Base-by-base conservation (phyloP, 2,329 filamentous ascomycete species). In the Cordyceps pruinosa region DNA sequence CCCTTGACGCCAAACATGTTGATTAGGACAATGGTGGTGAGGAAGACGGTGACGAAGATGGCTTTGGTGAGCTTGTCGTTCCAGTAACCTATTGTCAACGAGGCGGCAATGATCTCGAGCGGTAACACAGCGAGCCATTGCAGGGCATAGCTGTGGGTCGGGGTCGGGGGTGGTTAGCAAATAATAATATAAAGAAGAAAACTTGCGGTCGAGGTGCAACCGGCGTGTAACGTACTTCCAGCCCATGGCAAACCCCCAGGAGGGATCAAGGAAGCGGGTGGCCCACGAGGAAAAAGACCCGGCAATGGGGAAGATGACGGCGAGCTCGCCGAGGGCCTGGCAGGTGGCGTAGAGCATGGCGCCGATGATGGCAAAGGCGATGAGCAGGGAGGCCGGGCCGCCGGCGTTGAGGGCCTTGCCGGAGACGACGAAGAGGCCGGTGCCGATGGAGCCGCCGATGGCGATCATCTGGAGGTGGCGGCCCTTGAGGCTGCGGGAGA, bases 381-480 rank as follows among this genome's bases (percentile, higher is more conserved):
- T 80, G 25, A 95, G 72, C 23, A 95, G 69, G 0, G 89, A 88
- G 1, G 87, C 90, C 5, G 90, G 90, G 3, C 90, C 90, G 63
- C 90, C 90, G 17, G 77, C 76, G 48, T 82, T 77, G 59, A 95
- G 76, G 12, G 89, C 85, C 59, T 76, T 78, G 53, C 89, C 90
- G 1, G 89, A 93, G 23, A 89, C 88, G 39, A 97, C 89, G 69
- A 96, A 96, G 2, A 97, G 77, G 62, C 92, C 91, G 25, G 88
- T 92, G 59, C 87, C 89, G 66, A 96, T 96, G 12, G 89, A 93
- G 44, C 92, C 92, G 64, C 91, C 91, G 63, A 97, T 96, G 15
- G 93, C 93, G 77, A 97, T 97, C 93, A 97, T 97, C 75, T 97
- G 92, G 68, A 97, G 69, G 76, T 97, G 93, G 48, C 91, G 81